A percentile compares a stretch with the other conserved stretches of the same genome.
These are phyloP conservation scores for Phytophthora aleatoria DNA, from an alignment of 352 stramenopile genomes.

Conservation along the genomic window DNA sequence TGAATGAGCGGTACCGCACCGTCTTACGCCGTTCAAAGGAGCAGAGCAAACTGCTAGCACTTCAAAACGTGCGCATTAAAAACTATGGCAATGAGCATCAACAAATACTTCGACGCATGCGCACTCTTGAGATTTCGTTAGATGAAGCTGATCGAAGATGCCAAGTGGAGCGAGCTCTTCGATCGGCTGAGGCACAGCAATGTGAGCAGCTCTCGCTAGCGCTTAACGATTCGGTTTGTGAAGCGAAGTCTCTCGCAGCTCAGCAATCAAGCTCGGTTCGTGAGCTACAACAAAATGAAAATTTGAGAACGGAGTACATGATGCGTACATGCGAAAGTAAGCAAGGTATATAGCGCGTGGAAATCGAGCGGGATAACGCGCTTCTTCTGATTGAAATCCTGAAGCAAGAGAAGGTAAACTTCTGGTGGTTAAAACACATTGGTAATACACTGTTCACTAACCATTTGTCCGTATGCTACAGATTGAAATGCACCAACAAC, in stretches of 20 bases:
- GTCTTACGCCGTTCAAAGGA: constrained; percentile 61
- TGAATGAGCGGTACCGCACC: constrained; percentile 64
- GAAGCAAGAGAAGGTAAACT: constrained; percentile 45
- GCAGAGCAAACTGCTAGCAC: constrained; percentile 67
- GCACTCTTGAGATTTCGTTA: constrained; percentile 49
- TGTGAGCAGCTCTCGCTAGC: constrained; percentile 57
- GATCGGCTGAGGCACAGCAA: constrained; percentile 56
- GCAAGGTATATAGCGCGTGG: constrained; percentile 51
- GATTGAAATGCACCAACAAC: constrained; percentile 35
- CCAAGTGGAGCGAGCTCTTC: constrained; percentile 58
- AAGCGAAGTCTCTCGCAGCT: constrained; percentile 51
- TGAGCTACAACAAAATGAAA: constrained; percentile 61
- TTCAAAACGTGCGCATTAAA: constrained; percentile 59
- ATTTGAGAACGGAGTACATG: constrained; percentile 62
- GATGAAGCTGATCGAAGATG: constrained; percentile 42
- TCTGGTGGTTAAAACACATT: background rate
- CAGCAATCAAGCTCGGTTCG: constrained; percentile 54
- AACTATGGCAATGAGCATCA: constrained; percentile 64
- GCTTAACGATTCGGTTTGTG: constrained; percentile 52
- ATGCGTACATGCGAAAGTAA: constrained; percentile 52
- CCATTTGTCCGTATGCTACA: constrained; percentile 8
- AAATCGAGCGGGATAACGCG: constrained; percentile 61
- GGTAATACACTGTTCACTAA: background rate
- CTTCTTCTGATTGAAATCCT: constrained; percentile 48
- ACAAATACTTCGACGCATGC: constrained; percentile 57